Evolutionary conservation across 805 yeast genomes (phyloP).

Genomic region (Ogataea henricii): DNA sequence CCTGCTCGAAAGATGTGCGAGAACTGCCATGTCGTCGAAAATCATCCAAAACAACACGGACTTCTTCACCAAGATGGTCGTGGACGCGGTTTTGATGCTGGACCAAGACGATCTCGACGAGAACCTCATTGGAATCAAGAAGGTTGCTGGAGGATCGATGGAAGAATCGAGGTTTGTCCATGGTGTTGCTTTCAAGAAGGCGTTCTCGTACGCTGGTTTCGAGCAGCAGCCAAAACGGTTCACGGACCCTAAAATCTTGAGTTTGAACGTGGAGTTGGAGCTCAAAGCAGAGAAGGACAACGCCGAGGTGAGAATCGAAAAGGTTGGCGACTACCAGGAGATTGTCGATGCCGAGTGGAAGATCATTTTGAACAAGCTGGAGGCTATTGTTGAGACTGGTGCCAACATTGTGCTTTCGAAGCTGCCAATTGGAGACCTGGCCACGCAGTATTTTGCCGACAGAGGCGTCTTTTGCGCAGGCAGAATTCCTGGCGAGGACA

Average conservation of each 20-base stretch:
- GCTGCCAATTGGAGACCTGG: slow-evolving; percentile 96
- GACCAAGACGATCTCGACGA: slow-evolving; percentile 88
- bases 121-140: slow-evolving; percentile 88
- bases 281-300: slow-evolving; percentile 98
- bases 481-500: slow-evolving; percentile 83
- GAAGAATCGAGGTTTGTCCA: slow-evolving; percentile 87
- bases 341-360: slow-evolving; percentile 99
- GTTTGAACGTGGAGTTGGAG: slow-evolving; percentile 90
- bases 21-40: slow-evolving; percentile 96
- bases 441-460: slow-evolving; percentile 98
- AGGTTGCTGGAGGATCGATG: slow-evolving; percentile 94
- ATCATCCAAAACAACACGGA: slow-evolving; percentile 83
- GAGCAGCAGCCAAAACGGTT: slow-evolving; percentile 96
- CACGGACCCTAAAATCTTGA: slow-evolving; percentile 74
- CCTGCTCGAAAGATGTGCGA: slow-evolving; percentile 87
- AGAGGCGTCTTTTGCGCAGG: slow-evolving; percentile 97
- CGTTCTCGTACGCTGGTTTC: slow-evolving; percentile 97
- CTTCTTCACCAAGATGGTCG: slow-evolving; percentile 94
- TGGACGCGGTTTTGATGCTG: slow-evolving; percentile 87
- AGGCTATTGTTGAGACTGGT: slow-evolving; percentile 79
- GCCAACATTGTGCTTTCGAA: slow-evolving; percentile 92
- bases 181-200: slow-evolving; percentile 97
- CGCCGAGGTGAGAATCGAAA: slow-evolving; percentile 95
- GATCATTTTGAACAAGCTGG: slow-evolving; percentile 82
- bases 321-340: slow-evolving; percentile 91